phyloP scores from a whole-genome alignment of 2,329 filamentous ascomycete genomes.

The Plenodomus biglobosus region DNA sequence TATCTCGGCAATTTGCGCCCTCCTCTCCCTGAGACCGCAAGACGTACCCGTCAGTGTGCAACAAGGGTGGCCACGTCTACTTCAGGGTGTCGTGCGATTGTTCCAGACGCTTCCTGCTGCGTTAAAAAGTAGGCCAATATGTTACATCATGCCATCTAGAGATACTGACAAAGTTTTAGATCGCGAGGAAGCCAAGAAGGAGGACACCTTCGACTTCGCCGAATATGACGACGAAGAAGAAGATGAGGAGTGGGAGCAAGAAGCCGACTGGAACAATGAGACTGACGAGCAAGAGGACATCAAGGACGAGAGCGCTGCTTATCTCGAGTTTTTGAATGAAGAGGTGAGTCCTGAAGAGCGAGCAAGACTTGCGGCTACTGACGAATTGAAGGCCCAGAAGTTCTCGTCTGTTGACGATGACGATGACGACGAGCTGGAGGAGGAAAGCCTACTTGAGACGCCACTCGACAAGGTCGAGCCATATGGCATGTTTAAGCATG shows the following conservation, averaged over 20 bases:
- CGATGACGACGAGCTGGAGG: constrained; percentile 87
- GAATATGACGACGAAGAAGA: constrained; percentile 70
- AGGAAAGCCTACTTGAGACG: constrained; percentile 88
- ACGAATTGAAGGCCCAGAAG: constrained; percentile 68
- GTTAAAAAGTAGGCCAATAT: constrained; percentile 68
- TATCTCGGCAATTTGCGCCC: constrained; percentile 85
- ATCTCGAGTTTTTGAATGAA: constrained; percentile 92
- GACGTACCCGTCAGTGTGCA: constrained; percentile 91
- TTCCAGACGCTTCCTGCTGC: constrained; percentile 90
- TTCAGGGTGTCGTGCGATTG: constrained; percentile 83
- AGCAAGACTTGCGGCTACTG: constrained; percentile 20
- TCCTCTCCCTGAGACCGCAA: constrained; percentile 76
- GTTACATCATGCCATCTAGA: constrained; percentile 8
- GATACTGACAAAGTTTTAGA: constrained; percentile 52
- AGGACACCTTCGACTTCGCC: constrained; percentile 73
- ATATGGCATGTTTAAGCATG: constrained; percentile 82
- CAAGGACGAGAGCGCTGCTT: constrained; percentile 89
- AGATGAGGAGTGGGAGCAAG: constrained; percentile 78
- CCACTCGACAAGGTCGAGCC: constrained; percentile 94
- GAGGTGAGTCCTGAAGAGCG: constrained; percentile 59
- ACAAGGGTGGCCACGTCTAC: constrained; percentile 88
- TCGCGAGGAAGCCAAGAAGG: constrained; percentile 87
- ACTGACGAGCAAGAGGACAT: constrained; percentile 67
- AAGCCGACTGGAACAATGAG: constrained; percentile 68
- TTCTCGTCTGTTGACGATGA: constrained; percentile 70